These are phyloP conservation scores for Termitomyces heimii DNA, from an alignment of 768 basidiomycete genomes.

Conservation along the genomic window DNA sequence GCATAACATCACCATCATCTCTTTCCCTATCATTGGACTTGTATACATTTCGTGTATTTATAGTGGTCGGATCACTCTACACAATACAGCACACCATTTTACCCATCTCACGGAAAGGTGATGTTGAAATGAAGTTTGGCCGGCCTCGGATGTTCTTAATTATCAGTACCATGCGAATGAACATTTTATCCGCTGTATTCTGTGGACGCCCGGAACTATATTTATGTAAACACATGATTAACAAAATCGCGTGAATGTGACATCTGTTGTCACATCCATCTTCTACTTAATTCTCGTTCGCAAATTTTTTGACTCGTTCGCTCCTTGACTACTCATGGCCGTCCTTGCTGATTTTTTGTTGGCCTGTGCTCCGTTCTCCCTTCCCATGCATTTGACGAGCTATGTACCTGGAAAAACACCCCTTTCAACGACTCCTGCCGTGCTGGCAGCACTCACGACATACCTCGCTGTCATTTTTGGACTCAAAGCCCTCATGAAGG, in stretches of 20 bases:
- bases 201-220: background rate
- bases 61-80: conserved; percentile 1
- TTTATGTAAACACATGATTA: conserved; percentile 9
- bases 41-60: conserved; percentile 3
- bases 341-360: conserved; percentile 71
- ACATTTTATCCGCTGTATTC: background rate
- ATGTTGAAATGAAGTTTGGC: background rate
- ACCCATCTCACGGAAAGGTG: background rate
- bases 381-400: conserved; percentile 50
- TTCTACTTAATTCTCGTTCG: conserved; percentile 9
- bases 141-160: background rate
- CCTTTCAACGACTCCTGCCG: conserved; percentile 74
- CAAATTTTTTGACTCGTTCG: conserved; percentile 15
- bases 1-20: conserved; percentile 25
- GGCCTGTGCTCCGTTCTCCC: conserved; percentile 46
- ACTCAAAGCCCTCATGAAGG: conserved; percentile 79
- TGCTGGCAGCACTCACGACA: conserved; percentile 59
- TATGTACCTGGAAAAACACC: conserved; percentile 78
- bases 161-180: background rate
- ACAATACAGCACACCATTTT: background rate
- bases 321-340: conserved; percentile 42
- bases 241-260: conserved; percentile 10
- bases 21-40: background rate
- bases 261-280: conserved; percentile 8
- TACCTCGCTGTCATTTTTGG: conserved; percentile 92